Evolutionary conservation across 176 grass and related monocot species (phyloP).

Genomic region (barley (Hordeum vulgare)): DNA sequence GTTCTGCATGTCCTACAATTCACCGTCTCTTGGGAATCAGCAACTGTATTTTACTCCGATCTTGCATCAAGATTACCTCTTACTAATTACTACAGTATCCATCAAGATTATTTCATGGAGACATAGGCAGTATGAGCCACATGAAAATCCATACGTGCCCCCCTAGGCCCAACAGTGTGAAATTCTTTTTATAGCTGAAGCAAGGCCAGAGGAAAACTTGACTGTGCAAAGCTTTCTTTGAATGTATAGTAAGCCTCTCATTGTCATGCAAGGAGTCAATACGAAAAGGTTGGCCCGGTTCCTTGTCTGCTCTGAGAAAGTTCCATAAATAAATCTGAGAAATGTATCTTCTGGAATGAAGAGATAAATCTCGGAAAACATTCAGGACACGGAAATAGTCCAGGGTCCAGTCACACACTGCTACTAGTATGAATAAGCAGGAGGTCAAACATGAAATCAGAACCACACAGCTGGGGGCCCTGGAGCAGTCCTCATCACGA

Average conservation of each 20-base stretch:
- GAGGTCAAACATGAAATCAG: slow-evolving; percentile 27
- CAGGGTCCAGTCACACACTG: slow-evolving; percentile 14
- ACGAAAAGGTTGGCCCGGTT: neutral
- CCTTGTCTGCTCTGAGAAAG: neutral
- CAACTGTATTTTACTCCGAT: neutral
- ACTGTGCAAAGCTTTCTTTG: neutral
- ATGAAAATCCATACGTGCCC: slow-evolving; percentile 10
- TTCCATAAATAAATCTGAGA: neutral
- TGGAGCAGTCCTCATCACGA: neutral
- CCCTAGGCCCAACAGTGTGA: slow-evolving; percentile 6
- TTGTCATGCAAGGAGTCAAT: neutral
- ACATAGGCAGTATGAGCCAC: neutral
- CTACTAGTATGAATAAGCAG: slow-evolving; percentile 6
- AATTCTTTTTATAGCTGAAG: slow-evolving; percentile 8
- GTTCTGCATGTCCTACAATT: neutral
- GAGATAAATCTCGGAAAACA: neutral
- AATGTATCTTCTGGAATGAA: neutral
- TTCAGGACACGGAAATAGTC: neutral
- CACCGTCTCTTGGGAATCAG: neutral
- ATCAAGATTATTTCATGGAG: neutral
- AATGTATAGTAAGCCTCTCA: neutral
- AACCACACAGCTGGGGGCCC: slow-evolving; percentile 21
- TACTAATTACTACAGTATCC: neutral
- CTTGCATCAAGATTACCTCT: neutral
- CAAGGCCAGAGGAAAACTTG: slow-evolving; percentile 5